Conservation (phyloP, 108 stramenopile genomes). For the Licmophora abbreviata region DNA sequence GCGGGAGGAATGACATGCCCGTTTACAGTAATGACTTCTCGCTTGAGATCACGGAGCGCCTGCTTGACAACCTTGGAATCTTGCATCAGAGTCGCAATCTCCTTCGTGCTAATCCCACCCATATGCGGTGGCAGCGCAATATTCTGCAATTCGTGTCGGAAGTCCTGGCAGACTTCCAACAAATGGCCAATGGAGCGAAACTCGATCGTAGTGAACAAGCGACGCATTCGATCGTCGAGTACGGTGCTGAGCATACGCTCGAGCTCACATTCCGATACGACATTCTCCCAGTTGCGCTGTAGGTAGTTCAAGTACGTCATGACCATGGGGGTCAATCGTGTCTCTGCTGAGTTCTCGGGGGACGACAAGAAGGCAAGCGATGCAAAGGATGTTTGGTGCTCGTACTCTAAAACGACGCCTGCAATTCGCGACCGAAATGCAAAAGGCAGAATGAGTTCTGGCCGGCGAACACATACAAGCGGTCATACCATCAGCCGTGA, state of each 20-base stretch:
- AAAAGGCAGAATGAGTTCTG: no score
- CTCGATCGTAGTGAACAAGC: constrained; percentile 63
- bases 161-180: constrained; percentile 68
- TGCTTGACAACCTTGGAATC: constrained; percentile 51
- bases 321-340: constrained; percentile 55
- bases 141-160: constrained; percentile 46
- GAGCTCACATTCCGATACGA: constrained; percentile 55
- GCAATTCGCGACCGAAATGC: no score
- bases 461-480: not conserved
- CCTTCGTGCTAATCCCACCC: constrained; percentile 17
- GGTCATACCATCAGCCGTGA: no score
- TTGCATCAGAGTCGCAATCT: constrained; percentile 14
- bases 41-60: constrained; percentile 70
- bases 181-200: constrained; percentile 78
- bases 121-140: constrained; percentile 56
- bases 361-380: constrained; percentile 78
- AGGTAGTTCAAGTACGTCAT: constrained; percentile 59
- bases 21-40: constrained; percentile 81
- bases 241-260: constrained; percentile 54
- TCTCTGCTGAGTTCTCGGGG: constrained; percentile 67
- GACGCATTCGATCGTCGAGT: constrained; percentile 49
- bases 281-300: constrained; percentile 40
- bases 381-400: constrained; percentile 75
- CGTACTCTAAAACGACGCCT: constrained; percentile 64
- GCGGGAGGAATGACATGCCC: constrained; percentile 74